Base-by-base conservation (phyloP, 306 rosid genomes). In the Vigna angularis region DNA sequence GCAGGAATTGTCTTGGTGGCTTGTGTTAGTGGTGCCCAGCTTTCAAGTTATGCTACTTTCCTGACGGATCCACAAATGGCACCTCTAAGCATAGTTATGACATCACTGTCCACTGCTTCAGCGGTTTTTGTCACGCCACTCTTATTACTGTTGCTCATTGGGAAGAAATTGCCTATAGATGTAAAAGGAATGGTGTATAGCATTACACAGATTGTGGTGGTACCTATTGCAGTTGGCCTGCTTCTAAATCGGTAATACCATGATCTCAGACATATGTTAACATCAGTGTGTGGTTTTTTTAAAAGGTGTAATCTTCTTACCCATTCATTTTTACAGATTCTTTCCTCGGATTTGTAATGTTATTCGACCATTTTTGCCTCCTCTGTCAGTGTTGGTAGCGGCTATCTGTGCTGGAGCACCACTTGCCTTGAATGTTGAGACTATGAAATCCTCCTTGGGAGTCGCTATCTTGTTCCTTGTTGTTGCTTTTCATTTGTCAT, bases 21-120 rank as follows among this genome's bases (percentile, higher is more conserved):
- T 78, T 94, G 97, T 81, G 97, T 94, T 74, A 94, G 98, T 68
- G 98, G 98, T 1, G 97, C 98, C 28, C 98, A 94, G 84, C 98
- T 92, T 76, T 94, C 97, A 77, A 94, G 85, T 63, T 94, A 92
- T 77, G 97, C 98, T 44, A 94, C 95, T 36, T 94, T 90, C 83
- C 87, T 94, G 68, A 92, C 97, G 0, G 98, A 94, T 78, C 95
- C 97, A n/a, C 44, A 53, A 68, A 88, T 92, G 90, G 97, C 97
- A 40, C 97, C 97, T 24, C 85, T 94, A 68, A 94, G 97, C 87
- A 91, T 94, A 75, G 97, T 94, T 30, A 94, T 94, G 98, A 92
- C 97, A 64, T 94, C 97, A 12, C 55, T 94, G 79, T 94, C 98
- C 70, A 94, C 98, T 52, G 97, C 98, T 57, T 87, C 93, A 42